phyloP scores from a whole-genome alignment of 192 early-diverging fungal species.

The Piromyces finnis region DNA sequence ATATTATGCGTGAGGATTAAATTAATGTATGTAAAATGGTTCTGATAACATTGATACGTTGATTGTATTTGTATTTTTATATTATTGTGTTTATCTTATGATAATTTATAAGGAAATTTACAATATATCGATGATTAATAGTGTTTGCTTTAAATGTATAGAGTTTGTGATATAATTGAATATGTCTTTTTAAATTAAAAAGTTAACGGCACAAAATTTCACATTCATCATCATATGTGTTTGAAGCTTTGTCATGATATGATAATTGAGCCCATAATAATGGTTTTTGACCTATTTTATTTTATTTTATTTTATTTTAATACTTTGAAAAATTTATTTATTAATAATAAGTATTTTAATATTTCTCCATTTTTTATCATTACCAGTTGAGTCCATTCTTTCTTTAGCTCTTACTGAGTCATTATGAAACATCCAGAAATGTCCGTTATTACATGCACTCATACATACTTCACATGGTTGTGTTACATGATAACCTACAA shows the following conservation, averaged over 20 bases:
- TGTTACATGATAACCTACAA: slow-evolving; percentile 63
- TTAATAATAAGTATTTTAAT: too few species aligned
- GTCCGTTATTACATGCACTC: slow-evolving; percentile 37
- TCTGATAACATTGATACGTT: too few species aligned
- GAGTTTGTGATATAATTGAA: too few species aligned
- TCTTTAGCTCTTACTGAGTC: background rate
- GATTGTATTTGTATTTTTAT: too few species aligned
- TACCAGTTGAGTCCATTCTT: background rate
- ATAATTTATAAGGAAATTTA: too few species aligned
- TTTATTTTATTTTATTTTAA: too few species aligned
- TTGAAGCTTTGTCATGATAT: background rate
- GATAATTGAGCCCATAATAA: background rate
- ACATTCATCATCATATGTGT: background rate
- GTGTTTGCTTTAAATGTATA: too few species aligned
- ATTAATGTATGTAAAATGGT: too few species aligned
- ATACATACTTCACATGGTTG: slow-evolving; percentile 36
- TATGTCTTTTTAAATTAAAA: background rate
- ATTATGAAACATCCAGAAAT: slow-evolving; percentile 45
- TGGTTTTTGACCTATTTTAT: background rate
- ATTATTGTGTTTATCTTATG: too few species aligned
- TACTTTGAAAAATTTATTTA: too few species aligned
- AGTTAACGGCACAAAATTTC: background rate
- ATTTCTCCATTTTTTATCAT: background rate
- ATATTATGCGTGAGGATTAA: too few species aligned
- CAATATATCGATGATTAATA: too few species aligned